Evolutionary conservation across 495 filamentous ascomycete species (phyloP).

Genomic region (Penicillium parvum): DNA sequence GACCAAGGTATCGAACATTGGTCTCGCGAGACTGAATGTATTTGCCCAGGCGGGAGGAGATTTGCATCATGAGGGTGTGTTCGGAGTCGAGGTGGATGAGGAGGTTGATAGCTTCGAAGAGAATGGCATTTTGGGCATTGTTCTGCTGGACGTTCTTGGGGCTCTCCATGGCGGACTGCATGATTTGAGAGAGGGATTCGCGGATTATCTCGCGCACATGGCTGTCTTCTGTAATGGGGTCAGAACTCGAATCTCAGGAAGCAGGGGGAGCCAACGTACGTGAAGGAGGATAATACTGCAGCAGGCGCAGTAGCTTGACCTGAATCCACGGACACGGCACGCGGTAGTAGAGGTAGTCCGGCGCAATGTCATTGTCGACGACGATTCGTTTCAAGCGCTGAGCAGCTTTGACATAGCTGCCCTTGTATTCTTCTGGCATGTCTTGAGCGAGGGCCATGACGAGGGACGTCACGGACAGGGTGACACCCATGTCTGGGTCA

Average conservation of each 20-base stretch:
- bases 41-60: slow-evolving; percentile 87
- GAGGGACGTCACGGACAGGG: slow-evolving; percentile 90
- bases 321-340: slow-evolving; percentile 99
- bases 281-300: slow-evolving; percentile 96
- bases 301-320: slow-evolving; percentile 81
- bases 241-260: slow-evolving; percentile 16
- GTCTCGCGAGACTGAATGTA: slow-evolving; percentile 97
- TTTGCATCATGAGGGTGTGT: slow-evolving; percentile 91
- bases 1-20: slow-evolving; percentile 93
- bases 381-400: slow-evolving; percentile 81
- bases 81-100: slow-evolving; percentile 99
- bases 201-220: slow-evolving; percentile 89
- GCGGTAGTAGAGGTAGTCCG: slow-evolving; percentile 96
- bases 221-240: slow-evolving; percentile 64
- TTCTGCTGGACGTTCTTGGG: slow-evolving; percentile 99
- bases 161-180: slow-evolving; percentile 85
- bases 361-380: slow-evolving; percentile 78
- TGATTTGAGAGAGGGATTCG: slow-evolving; percentile 82
- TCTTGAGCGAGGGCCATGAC: slow-evolving; percentile 96
- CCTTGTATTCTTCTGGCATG: slow-evolving; percentile 87
- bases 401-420: slow-evolving; percentile 89
- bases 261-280: slow-evolving; percentile 48
- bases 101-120: slow-evolving; percentile 98
- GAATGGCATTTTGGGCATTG: slow-evolving; percentile 96
- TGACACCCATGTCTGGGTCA: slow-evolving; percentile 90